Base-by-base conservation (phyloP, 1,284 basidiomycete species). In the Pseudozyma tsukubaensis region DNA sequence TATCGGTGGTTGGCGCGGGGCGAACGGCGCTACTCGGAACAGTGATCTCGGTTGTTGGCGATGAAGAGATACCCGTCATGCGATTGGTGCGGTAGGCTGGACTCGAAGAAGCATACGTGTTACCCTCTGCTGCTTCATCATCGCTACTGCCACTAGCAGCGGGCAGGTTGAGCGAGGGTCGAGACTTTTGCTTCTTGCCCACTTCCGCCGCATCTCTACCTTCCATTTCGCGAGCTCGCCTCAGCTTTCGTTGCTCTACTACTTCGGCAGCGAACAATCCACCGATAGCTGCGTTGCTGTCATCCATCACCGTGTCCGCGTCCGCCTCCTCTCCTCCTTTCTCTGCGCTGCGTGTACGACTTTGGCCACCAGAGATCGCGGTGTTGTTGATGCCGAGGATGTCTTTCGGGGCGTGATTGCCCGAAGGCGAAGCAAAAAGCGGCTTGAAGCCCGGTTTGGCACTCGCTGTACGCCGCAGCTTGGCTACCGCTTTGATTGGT, bases 201-300 rank as follows among this genome's bases (percentile, higher is more conserved):
- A 54, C 19, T 5, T 24, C 44, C 7, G 21, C 44, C 7, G n/a
- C 36, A 5, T 4, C 29, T 43, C 40, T n/a, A 18, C 18, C 40
- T 18, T 45, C 52, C 14, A 32, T 54, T 42, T 70, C 57, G 14
- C 63, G 47, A 14, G 56, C 55, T 9, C 63, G 69, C 36, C 69
- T 32, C 3, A 57, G 19, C 6, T 54, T 42, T 51, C 63, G 47
- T 13, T 63, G 55, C 24, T 53, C 48, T 11, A 73, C 48, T 11
- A 73, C 50, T 51, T 75, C 50, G 1, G 64, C 68, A 9, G 68
- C 72, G 34, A 75, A 75, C 3, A 75, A 19, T 7, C 72, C 72
- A 0, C 72, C 72, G 0, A 58, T 52, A 0, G 60, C 44, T 1
- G 51, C 29, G 3, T n/a, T 19, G 2, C 35, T 44, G n/a, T 40